Base-by-base conservation (phyloP, 2,329 filamentous ascomycete species). In the Shiraia sp. region DNA sequence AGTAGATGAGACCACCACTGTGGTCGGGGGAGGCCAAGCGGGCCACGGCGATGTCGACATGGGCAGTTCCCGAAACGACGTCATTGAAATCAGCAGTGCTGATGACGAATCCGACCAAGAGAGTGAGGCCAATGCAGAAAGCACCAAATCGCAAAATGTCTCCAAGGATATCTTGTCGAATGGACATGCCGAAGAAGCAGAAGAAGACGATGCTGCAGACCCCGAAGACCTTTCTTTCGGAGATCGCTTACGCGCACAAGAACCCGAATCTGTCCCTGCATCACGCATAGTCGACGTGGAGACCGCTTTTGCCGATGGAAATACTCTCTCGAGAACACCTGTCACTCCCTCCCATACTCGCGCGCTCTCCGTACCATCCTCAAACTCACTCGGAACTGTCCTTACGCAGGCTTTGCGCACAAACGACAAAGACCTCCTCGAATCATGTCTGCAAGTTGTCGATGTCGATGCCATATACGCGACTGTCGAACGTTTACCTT, bases 381-480 rank as follows among this genome's bases (percentile, higher is more conserved):
- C 28, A 10, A 85, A 84, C 10, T 96, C 92, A 6, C 81, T 99
- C 36, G 87, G 88, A 33, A 96, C 90, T 4, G 90, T 96, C n/a
- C 84, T 99, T 45, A 85, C 90, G 10, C 92, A 97, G 70, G 90
- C 93, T 5, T 84, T 99, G 42, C 87, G 87, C 61, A 96, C 91
- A 47, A 93, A 96, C 71, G 93, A 99, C 73, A 80, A 81, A 49
- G 85, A 87, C 50, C 85, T 96, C 37, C 85, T 99, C 57, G 92
- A 97, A 75, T 90, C 89, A 1, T 97, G 92, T 71, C 82, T 99
- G 59, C 87, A 90, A 60, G 86, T 86, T 12, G 85, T 81, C 40
- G 88, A 96, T 65, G 72, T 85, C 32, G 75, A 79, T 50, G 91
- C 86, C 49, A 86, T 99, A 53, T 86, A 87, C 65, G 85, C 87